Percentiles rank a stretch among this genome's conserved stretches.
Evolutionary conservation across 1,284 basidiomycete genomes (phyloP).

Genomic region (Ustilago tritici): DNA sequence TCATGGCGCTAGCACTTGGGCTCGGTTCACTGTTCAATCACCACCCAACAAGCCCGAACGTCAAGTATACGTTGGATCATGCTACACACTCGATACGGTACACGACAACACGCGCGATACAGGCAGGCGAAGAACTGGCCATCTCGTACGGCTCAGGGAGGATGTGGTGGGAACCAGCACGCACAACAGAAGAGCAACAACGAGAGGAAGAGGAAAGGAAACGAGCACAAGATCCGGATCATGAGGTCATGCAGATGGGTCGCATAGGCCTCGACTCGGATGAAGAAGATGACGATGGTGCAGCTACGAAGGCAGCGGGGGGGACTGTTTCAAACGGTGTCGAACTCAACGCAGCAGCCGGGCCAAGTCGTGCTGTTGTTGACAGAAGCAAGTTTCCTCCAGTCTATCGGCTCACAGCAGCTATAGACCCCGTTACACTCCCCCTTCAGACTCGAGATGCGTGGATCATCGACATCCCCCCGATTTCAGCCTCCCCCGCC

Average conservation of each 20-base stretch:
- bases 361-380: conserved; percentile 17
- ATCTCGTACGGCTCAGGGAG: conserved; percentile 77
- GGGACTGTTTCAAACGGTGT: conserved; percentile 13
- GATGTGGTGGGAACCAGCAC: conserved; percentile 66
- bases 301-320: not conserved
- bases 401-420: conserved; percentile 68
- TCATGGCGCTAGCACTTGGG: conserved; percentile 86
- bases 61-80: conserved; percentile 75
- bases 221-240: conserved; percentile 7
- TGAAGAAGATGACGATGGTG: conserved; percentile 10
- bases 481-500: conserved; percentile 39
- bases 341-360: conserved; percentile 23
- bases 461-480: conserved; percentile 86
- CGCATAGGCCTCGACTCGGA: conserved; percentile 22
- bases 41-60: conserved; percentile 76
- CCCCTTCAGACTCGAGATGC: conserved; percentile 74
- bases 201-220: conserved; percentile 16
- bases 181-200: conserved; percentile 8
- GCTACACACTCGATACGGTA: conserved; percentile 77
- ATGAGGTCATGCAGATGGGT: conserved; percentile 18
- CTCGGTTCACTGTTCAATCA: conserved; percentile 87
- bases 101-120: conserved; percentile 74
- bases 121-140: conserved; percentile 79
- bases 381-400: conserved; percentile 43
- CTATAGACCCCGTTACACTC: conserved; percentile 68